Percentiles rank a stretch among this genome's conserved stretches.
Conservation (phyloP, 1,284 basidiomycete species). For the Marasmius fiardii region DNA sequence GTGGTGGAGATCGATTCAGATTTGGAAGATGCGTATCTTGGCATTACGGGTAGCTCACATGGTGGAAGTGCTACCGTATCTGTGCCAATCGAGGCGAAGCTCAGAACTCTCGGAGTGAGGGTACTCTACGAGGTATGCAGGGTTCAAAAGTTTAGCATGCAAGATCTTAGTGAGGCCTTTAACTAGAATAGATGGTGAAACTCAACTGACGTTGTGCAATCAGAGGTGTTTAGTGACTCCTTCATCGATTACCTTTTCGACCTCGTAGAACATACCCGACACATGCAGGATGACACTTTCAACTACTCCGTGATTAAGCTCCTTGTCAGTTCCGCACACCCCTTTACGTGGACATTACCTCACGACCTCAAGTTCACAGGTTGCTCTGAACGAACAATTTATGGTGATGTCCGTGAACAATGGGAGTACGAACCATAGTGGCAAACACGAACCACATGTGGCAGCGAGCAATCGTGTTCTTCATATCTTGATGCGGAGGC, state of each 20-base stretch:
- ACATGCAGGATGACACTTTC: constrained; percentile 86
- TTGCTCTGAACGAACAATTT: constrained; percentile 96
- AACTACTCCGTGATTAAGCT: constrained; percentile 95
- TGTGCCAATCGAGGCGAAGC: constrained; percentile 77
- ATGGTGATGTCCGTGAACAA: constrained; percentile 74
- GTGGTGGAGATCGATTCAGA: constrained; percentile 68
- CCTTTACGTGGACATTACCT: not conserved
- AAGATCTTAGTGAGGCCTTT: constrained; percentile 66
- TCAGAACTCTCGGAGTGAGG: constrained; percentile 68
- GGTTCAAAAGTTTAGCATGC: constrained; percentile 76
- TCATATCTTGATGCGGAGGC: constrained; percentile 76
- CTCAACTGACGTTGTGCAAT: not conserved
- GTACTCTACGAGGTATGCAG: constrained; percentile 90
- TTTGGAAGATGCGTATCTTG: constrained; percentile 57
- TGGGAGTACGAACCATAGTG: not conserved
- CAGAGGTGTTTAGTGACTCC: constrained; percentile 75
- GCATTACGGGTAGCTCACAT: constrained; percentile 34
- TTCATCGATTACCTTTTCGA: constrained; percentile 94
- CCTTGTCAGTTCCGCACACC: constrained; percentile 41
- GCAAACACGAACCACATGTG: not conserved
- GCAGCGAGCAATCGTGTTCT: constrained; percentile 76
- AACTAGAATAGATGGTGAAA: constrained; percentile 5
- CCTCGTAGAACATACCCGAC: constrained; percentile 88
- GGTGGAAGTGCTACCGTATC: constrained; percentile 39
- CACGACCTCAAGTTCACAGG: constrained; percentile 37